A percentile compares a stretch with the other conserved stretches of the same genome.
Conservation (phyloP, 257 asterid species). For the Rhazya stricta region DNA sequence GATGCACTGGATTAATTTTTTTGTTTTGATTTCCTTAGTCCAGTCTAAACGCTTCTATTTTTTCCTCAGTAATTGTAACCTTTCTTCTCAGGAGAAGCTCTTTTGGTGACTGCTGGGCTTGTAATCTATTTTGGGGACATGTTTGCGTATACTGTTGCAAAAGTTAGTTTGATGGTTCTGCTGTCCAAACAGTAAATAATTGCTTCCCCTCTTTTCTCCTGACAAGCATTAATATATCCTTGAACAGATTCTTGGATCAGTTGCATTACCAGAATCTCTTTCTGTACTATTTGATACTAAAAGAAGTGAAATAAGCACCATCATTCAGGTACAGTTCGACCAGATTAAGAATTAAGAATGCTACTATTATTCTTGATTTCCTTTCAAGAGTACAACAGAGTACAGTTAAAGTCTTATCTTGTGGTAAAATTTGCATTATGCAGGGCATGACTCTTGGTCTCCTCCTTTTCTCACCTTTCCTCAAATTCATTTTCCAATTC, state of each 20-base stretch:
- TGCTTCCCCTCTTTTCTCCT: background rate
- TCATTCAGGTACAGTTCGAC: constrained; percentile 62
- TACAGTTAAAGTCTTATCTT: background rate
- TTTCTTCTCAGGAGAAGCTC: constrained; percentile 81
- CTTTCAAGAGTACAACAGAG: background rate
- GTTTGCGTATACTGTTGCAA: constrained; percentile 56
- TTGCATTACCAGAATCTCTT: constrained; percentile 30
- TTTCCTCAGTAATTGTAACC: constrained; percentile 9
- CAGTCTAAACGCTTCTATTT: background rate
- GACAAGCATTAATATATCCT: constrained; percentile 15
- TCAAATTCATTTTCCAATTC: constrained; percentile 41
- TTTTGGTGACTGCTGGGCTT: constrained; percentile 82
- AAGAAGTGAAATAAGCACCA: constrained; percentile 80
- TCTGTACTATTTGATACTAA: constrained; percentile 33
- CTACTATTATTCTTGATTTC: constrained; percentile 10
- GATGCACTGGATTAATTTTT: background rate
- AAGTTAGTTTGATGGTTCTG: constrained; percentile 44
- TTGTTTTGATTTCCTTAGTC: background rate
- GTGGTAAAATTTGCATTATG: constrained; percentile 20
- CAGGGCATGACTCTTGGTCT: constrained; percentile 79
- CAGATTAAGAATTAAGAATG: constrained; percentile 15
- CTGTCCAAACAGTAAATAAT: constrained; percentile 17
- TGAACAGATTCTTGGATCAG: constrained; percentile 47
- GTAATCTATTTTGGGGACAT: constrained; percentile 83
- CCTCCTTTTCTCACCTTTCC: constrained; percentile 62